Percentiles rank a stretch among this genome's conserved stretches.
phyloP scores from a whole-genome alignment of 1,284 basidiomycete species.

The Microbotryum intermedium region DNA sequence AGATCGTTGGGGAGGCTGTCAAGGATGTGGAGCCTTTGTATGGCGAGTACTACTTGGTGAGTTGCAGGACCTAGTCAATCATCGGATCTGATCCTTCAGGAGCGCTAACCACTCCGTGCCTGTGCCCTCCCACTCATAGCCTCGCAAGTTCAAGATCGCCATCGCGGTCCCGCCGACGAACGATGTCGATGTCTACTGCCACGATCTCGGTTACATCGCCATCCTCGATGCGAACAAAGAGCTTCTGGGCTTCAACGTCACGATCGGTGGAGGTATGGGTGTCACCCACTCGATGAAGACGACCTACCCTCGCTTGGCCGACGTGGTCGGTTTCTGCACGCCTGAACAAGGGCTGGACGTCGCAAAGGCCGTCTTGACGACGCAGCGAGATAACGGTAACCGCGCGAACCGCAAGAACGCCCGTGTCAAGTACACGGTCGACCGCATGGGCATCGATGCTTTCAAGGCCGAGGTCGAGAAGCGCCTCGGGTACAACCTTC shows the following conservation, averaged over 20 bases:
- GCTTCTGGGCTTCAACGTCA: constrained; percentile 42
- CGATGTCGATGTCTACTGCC: constrained; percentile 82
- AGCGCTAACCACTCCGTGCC: constrained; percentile 1
- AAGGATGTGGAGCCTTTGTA: constrained; percentile 95
- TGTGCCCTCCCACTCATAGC: constrained; percentile 2
- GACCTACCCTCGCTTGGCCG: constrained; percentile 87
- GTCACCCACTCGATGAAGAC: constrained; percentile 98
- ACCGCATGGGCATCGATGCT: constrained; percentile 75
- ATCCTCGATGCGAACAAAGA: constrained; percentile 47
- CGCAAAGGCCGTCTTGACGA: constrained; percentile 86
- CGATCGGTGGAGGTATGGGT: constrained; percentile 85
- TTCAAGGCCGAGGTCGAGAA: constrained; percentile 90
- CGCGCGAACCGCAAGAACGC: constrained; percentile 75
- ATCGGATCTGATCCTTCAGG: not conserved
- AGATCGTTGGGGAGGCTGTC: constrained; percentile 80
- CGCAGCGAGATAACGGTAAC: constrained; percentile 93
- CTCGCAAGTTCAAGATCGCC: constrained; percentile 84
- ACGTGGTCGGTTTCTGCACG: constrained; percentile 86
- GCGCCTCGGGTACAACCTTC: constrained; percentile 70
- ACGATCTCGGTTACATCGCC: constrained; percentile 73
- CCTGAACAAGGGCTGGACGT: constrained; percentile 76
- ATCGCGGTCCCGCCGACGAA: constrained; percentile 95
- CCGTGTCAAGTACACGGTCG: constrained; percentile 67
- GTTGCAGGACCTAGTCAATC: constrained; percentile 50
- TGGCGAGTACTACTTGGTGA: constrained; percentile 91